Base-by-base conservation (phyloP, 352 stramenopile species). In the Sclerospora graminicola region DNA sequence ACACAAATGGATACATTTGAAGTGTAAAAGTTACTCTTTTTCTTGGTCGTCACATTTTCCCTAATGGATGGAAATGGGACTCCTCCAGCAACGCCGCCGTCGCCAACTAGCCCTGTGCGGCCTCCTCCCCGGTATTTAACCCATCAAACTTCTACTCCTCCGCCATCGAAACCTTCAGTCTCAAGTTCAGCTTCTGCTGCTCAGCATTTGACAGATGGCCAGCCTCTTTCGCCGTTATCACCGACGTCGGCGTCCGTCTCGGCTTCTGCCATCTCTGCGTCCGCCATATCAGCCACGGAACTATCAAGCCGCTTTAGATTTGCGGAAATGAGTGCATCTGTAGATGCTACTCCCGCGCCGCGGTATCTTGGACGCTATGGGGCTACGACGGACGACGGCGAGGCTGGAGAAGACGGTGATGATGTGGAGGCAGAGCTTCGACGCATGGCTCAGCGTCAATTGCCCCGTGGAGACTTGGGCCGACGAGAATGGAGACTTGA, bases 281-380 rank as follows among this genome's bases (percentile, higher is more conserved):
- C 77, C 8, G 74, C 77, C 8, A 73, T 92, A 19, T 92, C 80
- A 0, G 80, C 80, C 20, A 92, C 80, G 0, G 73, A 85, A 41
- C 70, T 82, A 36, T 70, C 69, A 26, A 33, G 29, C 15, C 73
- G 74, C 31, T 84, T 77, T 48, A 54, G 60, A 20, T 89, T 86
- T 33, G 66, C 75, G 0, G 80, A 92, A 53, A 87, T 80, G 66
- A 89, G 75, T 31, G 76, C 80, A 8, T 92, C 80, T 2, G 71
- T 89, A 38, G 75, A 89, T 24, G 76, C 75, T 0, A 89, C 80
- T 4, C 77, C 77, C 2, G 74, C 63, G 35, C 73, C 80, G 16
- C 73, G 77, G n/a, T 92, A 92, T 42, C 66, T 89, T 14, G 73
- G 73, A 5, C 77, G 69, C 27, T 70, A 65, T 35, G 64, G 58